Evolutionary conservation across 805 yeast genomes (phyloP).

Genomic region (Sugiyamaella smithiae): DNA sequence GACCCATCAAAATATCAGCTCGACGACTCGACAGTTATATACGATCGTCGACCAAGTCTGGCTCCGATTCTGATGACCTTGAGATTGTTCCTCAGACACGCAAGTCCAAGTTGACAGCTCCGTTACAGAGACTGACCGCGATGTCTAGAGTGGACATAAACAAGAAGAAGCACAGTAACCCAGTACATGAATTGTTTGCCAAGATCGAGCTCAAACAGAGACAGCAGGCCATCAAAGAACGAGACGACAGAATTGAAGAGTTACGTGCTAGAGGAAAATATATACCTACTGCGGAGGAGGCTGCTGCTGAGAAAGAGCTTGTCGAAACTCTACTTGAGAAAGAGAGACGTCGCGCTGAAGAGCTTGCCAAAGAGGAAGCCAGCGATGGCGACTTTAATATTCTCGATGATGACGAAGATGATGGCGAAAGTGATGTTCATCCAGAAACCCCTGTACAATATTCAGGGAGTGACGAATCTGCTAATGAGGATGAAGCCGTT

Average conservation of each 20-base stretch:
- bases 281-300: constrained; percentile 20
- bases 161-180: background rate
- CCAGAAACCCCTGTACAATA: background rate
- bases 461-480: constrained; percentile 6
- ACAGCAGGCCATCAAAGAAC: constrained; percentile 20
- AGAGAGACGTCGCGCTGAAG: constrained; percentile 24
- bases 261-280: constrained; percentile 22
- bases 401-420: constrained; percentile 17
- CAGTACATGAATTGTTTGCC: constrained; percentile 6
- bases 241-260: constrained; percentile 18
- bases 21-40: constrained; percentile 19
- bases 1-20: constrained; percentile 10
- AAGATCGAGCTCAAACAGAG: constrained; percentile 19
- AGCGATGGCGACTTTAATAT: constrained; percentile 13
- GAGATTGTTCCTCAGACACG: constrained; percentile 23
- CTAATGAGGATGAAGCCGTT: constrained; percentile 3
- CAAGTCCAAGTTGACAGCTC: constrained; percentile 10
- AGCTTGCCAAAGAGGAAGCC: constrained; percentile 17
- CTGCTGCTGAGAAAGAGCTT: constrained; percentile 20
- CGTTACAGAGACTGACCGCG: constrained; percentile 13
- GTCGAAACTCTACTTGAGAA: constrained; percentile 24
- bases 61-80: constrained; percentile 23
- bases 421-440: constrained; percentile 4
- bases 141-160: constrained; percentile 16
- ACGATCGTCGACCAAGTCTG: background rate